Conservation (phyloP, 2,329 filamentous ascomycete species). For the Ophiocordyceps robertsii region DNA sequence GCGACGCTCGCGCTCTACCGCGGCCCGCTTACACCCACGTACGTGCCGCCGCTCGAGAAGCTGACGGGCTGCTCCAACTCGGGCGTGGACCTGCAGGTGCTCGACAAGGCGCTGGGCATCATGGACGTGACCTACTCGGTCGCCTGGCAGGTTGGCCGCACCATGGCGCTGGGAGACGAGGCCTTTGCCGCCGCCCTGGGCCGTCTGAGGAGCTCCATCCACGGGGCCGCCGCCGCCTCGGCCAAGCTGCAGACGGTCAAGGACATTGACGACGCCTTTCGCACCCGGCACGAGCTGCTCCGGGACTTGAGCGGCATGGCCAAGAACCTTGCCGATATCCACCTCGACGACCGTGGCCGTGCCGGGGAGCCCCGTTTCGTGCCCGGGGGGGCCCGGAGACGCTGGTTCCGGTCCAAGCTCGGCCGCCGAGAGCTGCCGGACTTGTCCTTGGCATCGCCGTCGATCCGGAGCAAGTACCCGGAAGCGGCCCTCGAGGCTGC, state of each 20-base stretch:
- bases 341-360: neutral
- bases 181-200: constrained; percentile 12
- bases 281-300: constrained; percentile 1
- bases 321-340: neutral
- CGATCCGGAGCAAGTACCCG: constrained; percentile 1
- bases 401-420: neutral
- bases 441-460: neutral
- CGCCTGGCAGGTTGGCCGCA: constrained; percentile 29
- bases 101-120: constrained; percentile 22
- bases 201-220: neutral
- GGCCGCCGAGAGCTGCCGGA: neutral
- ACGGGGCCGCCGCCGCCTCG: neutral
- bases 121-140: constrained; percentile 29
- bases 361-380: neutral
- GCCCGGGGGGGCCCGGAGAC: neutral
- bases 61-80: constrained; percentile 15
- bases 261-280: constrained; percentile 2
- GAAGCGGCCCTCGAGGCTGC: neutral
- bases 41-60: constrained; percentile 4
- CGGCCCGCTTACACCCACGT: constrained; percentile 21
- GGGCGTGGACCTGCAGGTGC: constrained; percentile 21
- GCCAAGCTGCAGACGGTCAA: constrained; percentile 1
- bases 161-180: constrained; percentile 21
- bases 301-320: neutral
- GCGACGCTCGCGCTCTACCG: constrained; percentile 20